These are phyloP conservation scores for Claviceps fusiformis DNA, from an alignment of 2,329 filamentous ascomycete species.

Conservation along the genomic window DNA sequence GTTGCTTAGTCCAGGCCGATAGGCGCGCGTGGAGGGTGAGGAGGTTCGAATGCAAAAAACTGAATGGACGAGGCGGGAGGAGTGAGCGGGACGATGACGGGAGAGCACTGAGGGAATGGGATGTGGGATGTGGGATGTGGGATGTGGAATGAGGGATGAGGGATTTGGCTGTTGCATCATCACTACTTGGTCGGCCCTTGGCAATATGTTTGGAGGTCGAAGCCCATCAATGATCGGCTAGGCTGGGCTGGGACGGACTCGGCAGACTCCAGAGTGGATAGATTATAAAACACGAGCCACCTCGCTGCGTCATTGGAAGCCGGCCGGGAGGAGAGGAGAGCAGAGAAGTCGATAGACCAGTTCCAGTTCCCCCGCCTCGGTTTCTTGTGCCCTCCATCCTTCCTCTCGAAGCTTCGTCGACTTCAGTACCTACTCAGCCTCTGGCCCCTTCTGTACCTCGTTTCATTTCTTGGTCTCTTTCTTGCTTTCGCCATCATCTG, in stretches of 20 bases:
- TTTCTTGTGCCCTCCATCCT: neutral
- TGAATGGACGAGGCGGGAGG: neutral
- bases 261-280: neutral
- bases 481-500: neutral
- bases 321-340: neutral
- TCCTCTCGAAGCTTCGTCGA: neutral
- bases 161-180: neutral
- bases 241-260: neutral
- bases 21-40: neutral
- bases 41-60: neutral
- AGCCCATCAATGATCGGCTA: neutral
- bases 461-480: neutral
- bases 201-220: neutral
- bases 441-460: too few species aligned
- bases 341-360: too few species aligned
- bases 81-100: neutral
- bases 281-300: neutral
- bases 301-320: constrained; percentile 1
- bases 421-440: too few species aligned
- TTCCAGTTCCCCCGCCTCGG: neutral
- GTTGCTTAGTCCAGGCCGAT: neutral
- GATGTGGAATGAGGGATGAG: neutral
- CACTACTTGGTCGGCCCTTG: neutral
- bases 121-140: neutral
- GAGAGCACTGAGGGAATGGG: too few species aligned